These are phyloP conservation scores for Ganoderma sinense DNA, from an alignment of 1,284 basidiomycete species.

Conservation along the genomic window DNA sequence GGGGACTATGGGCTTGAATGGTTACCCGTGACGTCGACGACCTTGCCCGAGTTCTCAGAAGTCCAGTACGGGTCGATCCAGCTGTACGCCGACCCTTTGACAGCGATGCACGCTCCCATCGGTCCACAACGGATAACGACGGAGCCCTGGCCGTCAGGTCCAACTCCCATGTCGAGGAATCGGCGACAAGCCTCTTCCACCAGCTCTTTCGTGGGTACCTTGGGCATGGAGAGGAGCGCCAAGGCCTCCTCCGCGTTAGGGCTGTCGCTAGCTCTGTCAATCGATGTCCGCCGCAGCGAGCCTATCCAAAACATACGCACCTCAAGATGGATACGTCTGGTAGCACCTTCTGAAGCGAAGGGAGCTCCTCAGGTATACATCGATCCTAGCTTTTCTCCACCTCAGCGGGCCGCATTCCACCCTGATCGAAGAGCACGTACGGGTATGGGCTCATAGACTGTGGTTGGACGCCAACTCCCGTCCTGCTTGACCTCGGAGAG, in stretches of 20 bases:
- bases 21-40: constrained; percentile 87
- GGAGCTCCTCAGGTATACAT: constrained; percentile 82
- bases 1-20: neutral
- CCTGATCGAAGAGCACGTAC: constrained; percentile 50
- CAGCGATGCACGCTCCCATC: constrained; percentile 77
- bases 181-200: constrained; percentile 69
- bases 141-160: constrained; percentile 53
- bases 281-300: neutral
- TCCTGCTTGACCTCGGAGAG: constrained; percentile 66
- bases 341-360: constrained; percentile 70
- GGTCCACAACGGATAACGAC: constrained; percentile 82
- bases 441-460: constrained; percentile 89
- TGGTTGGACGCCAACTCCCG: constrained; percentile 65
- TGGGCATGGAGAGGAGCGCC: constrained; percentile 62
- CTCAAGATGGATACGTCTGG: constrained; percentile 71
- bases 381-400: constrained; percentile 58
- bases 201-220: constrained; percentile 53
- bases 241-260: constrained; percentile 84
- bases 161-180: constrained; percentile 68
- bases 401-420: neutral
- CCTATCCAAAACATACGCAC: constrained; percentile 43
- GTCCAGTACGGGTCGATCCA: constrained; percentile 88
- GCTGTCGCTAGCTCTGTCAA: constrained; percentile 44
- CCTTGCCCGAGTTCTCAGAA: constrained; percentile 50
- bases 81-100: constrained; percentile 28